Base-by-base conservation (phyloP, 768 basidiomycete species). In the Cystobasidium tubakii region DNA sequence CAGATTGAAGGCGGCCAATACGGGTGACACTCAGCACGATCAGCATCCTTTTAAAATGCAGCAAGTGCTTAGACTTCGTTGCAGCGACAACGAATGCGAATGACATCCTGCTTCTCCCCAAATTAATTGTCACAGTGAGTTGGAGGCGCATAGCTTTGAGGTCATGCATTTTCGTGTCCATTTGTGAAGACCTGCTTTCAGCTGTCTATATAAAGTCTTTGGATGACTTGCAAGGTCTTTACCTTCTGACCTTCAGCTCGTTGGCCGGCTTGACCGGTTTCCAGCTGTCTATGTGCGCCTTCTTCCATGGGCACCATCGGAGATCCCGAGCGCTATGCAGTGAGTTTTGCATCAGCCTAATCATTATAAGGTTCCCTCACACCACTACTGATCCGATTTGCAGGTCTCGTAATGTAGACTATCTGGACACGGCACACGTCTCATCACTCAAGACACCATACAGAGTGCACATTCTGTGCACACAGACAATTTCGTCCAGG, bases 331-430 rank as follows among this genome's bases (percentile, higher is more conserved):
- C 85, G 82, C 44, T 81, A 84, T 62, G 83, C 46, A n/a, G 46
- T 50, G n/a, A 17, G 46, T 50, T 21, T 15, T 3, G 4, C n/a
- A 19, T 9, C 4, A 50, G 4, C 21, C 46, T 21, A 3, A 3
- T 3, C 21, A n/a, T 3, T 19, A 17, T 9, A 19, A 50, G 4
- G 21, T 21, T 19, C 21, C 21, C 21, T 50, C 21, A 50, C 21
- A 21, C 46, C 6, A 6, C 39, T 39, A 39, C 39, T 39, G 39
- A 39, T 15, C 39, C 39, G 39, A 6, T 15, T 50, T 50, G 46
- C 21, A 83, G 73, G 88, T 92, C 15, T 86, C 89, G 0, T 92
- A 86, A 84, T 92, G 90, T 82, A 86, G 87, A 19, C 86, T 88
- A 80, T 50, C 66, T 17, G 79, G 79, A 4, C 78, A 80, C 66